Base-by-base conservation (phyloP, 163 green algal species). In the Smithsoniella earleae region DNA sequence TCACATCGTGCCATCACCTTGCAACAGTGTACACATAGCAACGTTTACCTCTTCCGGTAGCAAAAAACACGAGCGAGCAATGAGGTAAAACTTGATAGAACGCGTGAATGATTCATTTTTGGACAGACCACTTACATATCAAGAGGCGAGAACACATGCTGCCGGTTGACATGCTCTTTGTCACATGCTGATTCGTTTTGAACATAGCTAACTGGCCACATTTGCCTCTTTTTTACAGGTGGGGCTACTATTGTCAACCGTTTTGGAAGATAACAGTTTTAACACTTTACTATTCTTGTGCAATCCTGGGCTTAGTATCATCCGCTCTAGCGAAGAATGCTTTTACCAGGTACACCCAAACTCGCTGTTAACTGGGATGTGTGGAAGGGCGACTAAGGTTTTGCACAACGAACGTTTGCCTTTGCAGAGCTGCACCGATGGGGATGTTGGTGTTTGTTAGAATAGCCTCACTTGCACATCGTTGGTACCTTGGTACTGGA, bases 341-440 rank as follows among this genome's bases (percentile, higher is more conserved):
- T 5, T 69, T 36, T 36, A 31, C 58, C 20, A 36, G 58, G 58
- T 69, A 27, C 6, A 27, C 49, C 31, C 49, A 10, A 27, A 18
- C 43, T 54, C 43, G 16, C 18, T 16, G 18, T 16, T 54, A 18
- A 16, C 16, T 54, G 43, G 16, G 43, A 16, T 54, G 43, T 54
- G 44, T 18, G 44, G 18, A 20, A 18, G 20, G 44, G 44, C 20
- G 44, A 20, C 44, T 25, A 18, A 18, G 18, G 18, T 54, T 18
- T 20, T 54, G 44, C 20, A 54, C 44, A 54, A 1, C 20, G 0
- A 54, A 25, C 44, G 1, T 54, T 54, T 54, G 20, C 20, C 44
- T 69, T 16, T 69, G 58, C 58, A 69, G 58, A 31, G 58, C 58
- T 69, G 20, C 25, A 8, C 58, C 58, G 25, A 69, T 69, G 58